Evolutionary conservation across 257 asterid genomes (phyloP), one percentile per base, ranked within the genome.

Genomic region (Capsicum rhomboideum): DNA sequence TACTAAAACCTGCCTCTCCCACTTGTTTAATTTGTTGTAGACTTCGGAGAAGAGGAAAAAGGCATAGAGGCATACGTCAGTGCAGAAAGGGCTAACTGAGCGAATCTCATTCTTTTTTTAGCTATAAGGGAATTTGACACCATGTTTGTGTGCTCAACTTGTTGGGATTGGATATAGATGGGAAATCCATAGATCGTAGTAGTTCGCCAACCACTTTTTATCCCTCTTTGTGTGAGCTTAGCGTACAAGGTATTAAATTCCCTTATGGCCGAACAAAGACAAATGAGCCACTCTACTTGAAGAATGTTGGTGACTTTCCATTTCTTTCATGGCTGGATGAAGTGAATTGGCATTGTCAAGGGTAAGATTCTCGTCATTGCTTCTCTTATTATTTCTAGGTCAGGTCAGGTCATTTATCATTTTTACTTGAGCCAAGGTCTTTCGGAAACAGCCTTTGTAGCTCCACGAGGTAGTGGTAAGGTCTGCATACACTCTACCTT

Each of bases 311-410:
- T 34, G 98, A 93, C 86, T 93, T 93, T 80, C 98, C 97, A 75
- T 96, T 96, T 86, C 99, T 94, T 86, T 96, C 98, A 12, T 90
- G 95, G 23, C 91, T 98, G 1, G 99, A 92, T 87, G 99, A 96
- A 93, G 94, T 96, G 78, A 93, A 93, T 90, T 95, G 90, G 83
- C 97, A 96, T 87, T 97, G 92, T 90, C 98, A 92, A 98, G 94
- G 92, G 87, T 28, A 9, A 12, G 29, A 67, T 69, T 26, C 31
- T 53, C 2, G 17, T 14, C 63, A 23, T 23, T 34, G 50, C 82
- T 78, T 52, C 16, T 78, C 44, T 78, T 44, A 26, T 78, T 46
- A n/a, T 23, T 67, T 67, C 26, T 34, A 4, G 17, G 50, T 67
- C 77, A n/a, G n/a, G n/a, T n/a, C n/a, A n/a, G 14, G 6, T 49